Conservation (phyloP, 441 rosid genomes). For the Hura crepitans region DNA sequence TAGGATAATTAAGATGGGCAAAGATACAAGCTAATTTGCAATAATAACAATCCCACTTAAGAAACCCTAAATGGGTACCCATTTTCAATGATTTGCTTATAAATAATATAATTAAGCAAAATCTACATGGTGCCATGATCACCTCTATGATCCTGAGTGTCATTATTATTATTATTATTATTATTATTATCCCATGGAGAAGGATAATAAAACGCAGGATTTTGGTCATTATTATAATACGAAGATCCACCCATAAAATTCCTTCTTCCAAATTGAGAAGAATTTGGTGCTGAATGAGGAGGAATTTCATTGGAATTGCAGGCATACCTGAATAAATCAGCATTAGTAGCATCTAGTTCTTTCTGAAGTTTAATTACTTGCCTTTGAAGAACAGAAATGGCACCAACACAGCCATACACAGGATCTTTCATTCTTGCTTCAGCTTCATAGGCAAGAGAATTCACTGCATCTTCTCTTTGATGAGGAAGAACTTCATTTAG, state of each 20-base stretch:
- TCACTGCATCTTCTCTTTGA: conserved; percentile 93
- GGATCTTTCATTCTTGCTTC: conserved; percentile 92
- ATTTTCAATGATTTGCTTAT: not conserved
- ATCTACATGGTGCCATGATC: conserved; percentile 31
- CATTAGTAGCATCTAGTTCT: conserved; percentile 80
- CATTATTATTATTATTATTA: conserved; percentile 19
- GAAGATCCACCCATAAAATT: conserved; percentile 23
- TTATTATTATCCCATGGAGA: conserved; percentile 37
- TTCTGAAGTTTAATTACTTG: conserved; percentile 84
- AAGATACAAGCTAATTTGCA: not conserved
- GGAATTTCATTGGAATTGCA: conserved; percentile 38
- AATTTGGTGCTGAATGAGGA: conserved; percentile 13
- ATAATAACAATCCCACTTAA: not conserved
- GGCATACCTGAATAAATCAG: conserved; percentile 64
- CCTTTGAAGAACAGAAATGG: conserved; percentile 83
- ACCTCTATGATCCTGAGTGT: conserved; percentile 28
- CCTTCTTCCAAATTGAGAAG: conserved; percentile 36
- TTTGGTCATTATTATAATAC: conserved; percentile 21
- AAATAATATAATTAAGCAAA: not conserved
- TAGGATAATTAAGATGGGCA: not conserved
- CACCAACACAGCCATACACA: conserved; percentile 82
- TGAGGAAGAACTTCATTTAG: conserved; percentile 82
- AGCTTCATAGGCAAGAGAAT: conserved; percentile 88
- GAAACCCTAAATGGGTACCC: conserved; percentile 34
- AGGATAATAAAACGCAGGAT: conserved; percentile 35